Base-by-base conservation (phyloP, 2,329 filamentous ascomycete species). In the Zymoseptoria tritici region DNA sequence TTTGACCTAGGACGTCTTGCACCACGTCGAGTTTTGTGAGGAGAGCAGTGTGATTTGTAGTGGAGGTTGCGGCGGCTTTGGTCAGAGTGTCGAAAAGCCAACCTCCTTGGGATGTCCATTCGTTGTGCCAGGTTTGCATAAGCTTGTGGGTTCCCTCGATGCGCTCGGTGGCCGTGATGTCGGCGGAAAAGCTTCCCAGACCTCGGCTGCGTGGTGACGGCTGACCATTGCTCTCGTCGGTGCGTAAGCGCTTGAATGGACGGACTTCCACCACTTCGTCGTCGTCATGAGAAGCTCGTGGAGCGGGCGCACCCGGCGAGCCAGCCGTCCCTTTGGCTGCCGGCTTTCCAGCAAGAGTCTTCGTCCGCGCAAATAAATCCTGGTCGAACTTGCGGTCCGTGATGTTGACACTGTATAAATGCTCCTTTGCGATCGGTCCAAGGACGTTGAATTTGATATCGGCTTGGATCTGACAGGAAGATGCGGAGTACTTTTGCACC, bases 1-100 rank as follows among this genome's bases (percentile, higher is more conserved):
- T 64, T 50, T 67, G 64, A 20, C 67, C 68, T 1, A 71, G 59
- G 4, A 66, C 61, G 57, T 70, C 64, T 54, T 71, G 67, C 22
- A 68, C 54, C 1, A 57, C 55, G 16, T 61, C 61, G n/a, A 71
- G 59, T 49, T 65, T 64, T 24, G 57, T 59, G 19, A 65, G 60
- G 9, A 64, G 31, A 9, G 60, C 60, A 19, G 55, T 26, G 16
- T 62, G 53, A 16, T 59, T 57, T 19, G 61, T 58, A 22, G 57
- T 61, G n/a, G 57, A 42, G 6, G 54, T 46, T 9, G 65, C 65
- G 50, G 61, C 61, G 36, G 60, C 55, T 16, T 49, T 59, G 20
- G 61, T 70, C 8, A 70, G 51, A 3, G 55, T 66, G 56, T 70
- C 69, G 56, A 68, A 71, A 16, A 70, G 62, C 67, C 68, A 71